Conservation (phyloP, 352 stramenopile species). For the Elongisporangium senticosum region DNA sequence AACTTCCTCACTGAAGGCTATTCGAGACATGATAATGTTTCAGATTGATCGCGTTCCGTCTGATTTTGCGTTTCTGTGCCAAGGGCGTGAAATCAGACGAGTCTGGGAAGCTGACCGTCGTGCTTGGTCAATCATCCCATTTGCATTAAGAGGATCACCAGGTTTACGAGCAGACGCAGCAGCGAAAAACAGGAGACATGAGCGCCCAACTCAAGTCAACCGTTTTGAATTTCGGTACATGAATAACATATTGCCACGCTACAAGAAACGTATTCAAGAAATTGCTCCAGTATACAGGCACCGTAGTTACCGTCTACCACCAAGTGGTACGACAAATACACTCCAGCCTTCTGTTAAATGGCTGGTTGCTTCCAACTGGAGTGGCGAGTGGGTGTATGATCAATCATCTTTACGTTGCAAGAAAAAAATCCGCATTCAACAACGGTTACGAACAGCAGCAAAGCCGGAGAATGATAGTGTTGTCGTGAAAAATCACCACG, state of each 20-base stretch:
- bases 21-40: slow-evolving; percentile 42
- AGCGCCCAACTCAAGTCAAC: slow-evolving; percentile 24
- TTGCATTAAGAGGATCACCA: slow-evolving; percentile 50
- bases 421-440: slow-evolving; percentile 32
- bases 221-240: slow-evolving; percentile 63
- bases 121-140: slow-evolving; percentile 51
- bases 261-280: slow-evolving; percentile 54
- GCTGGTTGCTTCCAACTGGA: slow-evolving; percentile 50
- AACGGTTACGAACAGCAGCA: slow-evolving; percentile 27
- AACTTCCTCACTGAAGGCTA: slow-evolving; percentile 27
- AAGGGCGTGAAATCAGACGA: slow-evolving; percentile 38
- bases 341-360: slow-evolving; percentile 28
- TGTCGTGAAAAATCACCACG: slow-evolving; percentile 43
- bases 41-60: slow-evolving; percentile 32
- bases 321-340: slow-evolving; percentile 18
- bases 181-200: slow-evolving; percentile 29
- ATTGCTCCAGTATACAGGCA: slow-evolving; percentile 56
- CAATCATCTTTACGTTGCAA: slow-evolving; percentile 24
- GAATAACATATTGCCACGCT: slow-evolving; percentile 44
- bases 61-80: slow-evolving; percentile 49
- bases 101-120: slow-evolving; percentile 51
- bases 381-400: slow-evolving; percentile 55
- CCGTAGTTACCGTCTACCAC: slow-evolving; percentile 18
- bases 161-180: slow-evolving; percentile 29
- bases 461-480: slow-evolving; percentile 19